phyloP scores from a whole-genome alignment of 495 filamentous ascomycete genomes.

The Trichoderma erinaceum region DNA sequence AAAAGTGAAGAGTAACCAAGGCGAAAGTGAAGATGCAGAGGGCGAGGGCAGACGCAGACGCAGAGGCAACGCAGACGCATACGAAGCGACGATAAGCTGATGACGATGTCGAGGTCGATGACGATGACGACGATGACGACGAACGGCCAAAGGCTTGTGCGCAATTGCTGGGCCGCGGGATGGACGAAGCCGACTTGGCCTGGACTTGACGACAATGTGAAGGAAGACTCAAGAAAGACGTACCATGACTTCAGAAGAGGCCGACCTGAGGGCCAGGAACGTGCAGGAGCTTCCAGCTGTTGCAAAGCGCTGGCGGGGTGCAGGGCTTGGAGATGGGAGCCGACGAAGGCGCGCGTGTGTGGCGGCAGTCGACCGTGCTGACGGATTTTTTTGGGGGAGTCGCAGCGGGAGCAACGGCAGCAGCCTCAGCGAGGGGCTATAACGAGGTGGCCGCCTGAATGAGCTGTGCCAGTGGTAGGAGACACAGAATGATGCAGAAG shows the following conservation, averaged over 20 bases:
- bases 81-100: background rate
- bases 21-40: background rate
- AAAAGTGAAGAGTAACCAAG: background rate
- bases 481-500: background rate
- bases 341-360: conserved; percentile 7
- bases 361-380: conserved; percentile 1
- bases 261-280: conserved; percentile 8
- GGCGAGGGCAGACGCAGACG: background rate
- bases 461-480: background rate
- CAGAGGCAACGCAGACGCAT: background rate
- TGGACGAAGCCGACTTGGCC: background rate
- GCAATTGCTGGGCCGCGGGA: background rate
- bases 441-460: background rate
- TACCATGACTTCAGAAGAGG: conserved; percentile 4
- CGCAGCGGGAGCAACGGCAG: conserved; percentile 10
- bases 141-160: background rate
- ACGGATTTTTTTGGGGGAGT: background rate
- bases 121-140: background rate
- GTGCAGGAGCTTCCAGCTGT: conserved; percentile 9
- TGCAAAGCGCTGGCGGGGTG: conserved; percentile 10
- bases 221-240: background rate
- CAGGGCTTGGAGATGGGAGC: background rate
- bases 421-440: background rate
- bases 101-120: background rate
- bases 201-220: background rate